A percentile compares a stretch with the other conserved stretches of the same genome.
These are phyloP conservation scores for Trichoderma atrobrunneum DNA, from an alignment of 2,329 filamentous ascomycete species.

Conservation along the genomic window DNA sequence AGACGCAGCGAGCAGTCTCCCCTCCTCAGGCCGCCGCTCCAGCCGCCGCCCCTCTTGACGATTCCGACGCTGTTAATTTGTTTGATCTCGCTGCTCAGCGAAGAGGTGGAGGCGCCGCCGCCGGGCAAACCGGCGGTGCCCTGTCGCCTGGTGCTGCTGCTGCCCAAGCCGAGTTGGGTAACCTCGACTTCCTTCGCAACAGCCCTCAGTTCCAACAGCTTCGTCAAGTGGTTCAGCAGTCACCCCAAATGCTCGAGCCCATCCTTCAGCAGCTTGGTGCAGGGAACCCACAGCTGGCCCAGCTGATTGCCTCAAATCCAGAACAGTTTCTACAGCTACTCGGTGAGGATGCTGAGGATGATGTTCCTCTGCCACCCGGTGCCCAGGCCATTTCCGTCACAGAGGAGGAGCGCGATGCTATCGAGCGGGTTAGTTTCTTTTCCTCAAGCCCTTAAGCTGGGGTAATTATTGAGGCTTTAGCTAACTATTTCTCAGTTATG, in stretches of 20 bases:
- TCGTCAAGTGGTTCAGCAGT: constrained; percentile 93
- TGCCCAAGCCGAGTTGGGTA: constrained; percentile 59
- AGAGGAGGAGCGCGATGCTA: constrained; percentile 93
- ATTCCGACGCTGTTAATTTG: constrained; percentile 74
- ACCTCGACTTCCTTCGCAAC: constrained; percentile 89
- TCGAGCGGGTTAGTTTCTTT: constrained; percentile 71
- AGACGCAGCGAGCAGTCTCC: constrained; percentile 48
- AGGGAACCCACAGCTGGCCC: constrained; percentile 90
- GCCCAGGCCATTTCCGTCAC: constrained; percentile 89
- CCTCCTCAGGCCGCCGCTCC: constrained; percentile 35
- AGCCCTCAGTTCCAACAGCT: constrained; percentile 98
- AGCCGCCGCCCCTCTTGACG: constrained; percentile 47
- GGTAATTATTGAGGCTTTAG: neutral
- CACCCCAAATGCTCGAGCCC: constrained; percentile 97
- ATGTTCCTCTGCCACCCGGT: constrained; percentile 80
- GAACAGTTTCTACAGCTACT: constrained; percentile 90
- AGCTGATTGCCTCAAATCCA: constrained; percentile 86
- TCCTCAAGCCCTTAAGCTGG: neutral
- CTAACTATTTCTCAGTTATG: constrained; percentile 61
- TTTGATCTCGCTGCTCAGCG: constrained; percentile 90
- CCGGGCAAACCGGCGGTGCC: constrained; percentile 38
- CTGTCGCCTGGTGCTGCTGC: constrained; percentile 50
- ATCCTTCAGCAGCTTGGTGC: constrained; percentile 94
- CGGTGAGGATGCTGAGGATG: constrained; percentile 82
- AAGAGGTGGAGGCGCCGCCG: constrained; percentile 42